phyloP scores from a whole-genome alignment of 2,329 filamentous ascomycete genomes.

The Neofusicoccum sp. region DNA sequence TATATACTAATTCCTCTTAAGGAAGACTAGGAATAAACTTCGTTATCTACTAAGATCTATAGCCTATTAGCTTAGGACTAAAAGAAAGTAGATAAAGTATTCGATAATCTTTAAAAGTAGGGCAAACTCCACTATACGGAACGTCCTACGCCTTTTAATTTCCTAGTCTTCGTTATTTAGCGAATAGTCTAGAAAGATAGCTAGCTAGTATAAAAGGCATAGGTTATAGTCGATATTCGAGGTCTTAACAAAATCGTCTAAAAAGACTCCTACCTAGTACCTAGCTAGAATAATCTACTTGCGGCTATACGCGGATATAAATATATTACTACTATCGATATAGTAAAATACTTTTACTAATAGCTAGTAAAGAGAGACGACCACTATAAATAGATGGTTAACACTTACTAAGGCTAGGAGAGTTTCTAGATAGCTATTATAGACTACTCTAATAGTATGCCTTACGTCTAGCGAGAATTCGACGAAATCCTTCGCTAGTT shows the following conservation, averaged over 20 bases:
- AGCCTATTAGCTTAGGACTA: background rate
- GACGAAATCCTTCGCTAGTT: background rate
- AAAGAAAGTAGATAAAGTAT: background rate
- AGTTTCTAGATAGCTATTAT: background rate
- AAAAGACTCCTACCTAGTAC: too few relatives aligned
- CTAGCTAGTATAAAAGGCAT: too few relatives aligned
- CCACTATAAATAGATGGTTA: background rate
- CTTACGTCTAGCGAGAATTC: background rate
- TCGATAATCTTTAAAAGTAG: background rate
- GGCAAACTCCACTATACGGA: background rate
- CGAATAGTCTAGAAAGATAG: too few relatives aligned
- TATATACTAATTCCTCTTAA: background rate
- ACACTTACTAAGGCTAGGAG: background rate
- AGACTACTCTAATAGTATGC: background rate
- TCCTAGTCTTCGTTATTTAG: background rate
- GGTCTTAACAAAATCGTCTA: too few relatives aligned
- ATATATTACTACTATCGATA: too few relatives aligned
- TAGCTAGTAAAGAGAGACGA: background rate
- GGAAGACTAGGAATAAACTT: too few relatives aligned
- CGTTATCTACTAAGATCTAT: background rate
- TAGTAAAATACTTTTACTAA: too few relatives aligned
- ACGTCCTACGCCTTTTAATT: background rate
- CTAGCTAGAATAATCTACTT: too few relatives aligned
- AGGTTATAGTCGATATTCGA: too few relatives aligned
- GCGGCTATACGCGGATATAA: too few relatives aligned